These are phyloP conservation scores for Globisporangium cystogenes DNA, from an alignment of 352 stramenopile species.

Conservation along the genomic window DNA sequence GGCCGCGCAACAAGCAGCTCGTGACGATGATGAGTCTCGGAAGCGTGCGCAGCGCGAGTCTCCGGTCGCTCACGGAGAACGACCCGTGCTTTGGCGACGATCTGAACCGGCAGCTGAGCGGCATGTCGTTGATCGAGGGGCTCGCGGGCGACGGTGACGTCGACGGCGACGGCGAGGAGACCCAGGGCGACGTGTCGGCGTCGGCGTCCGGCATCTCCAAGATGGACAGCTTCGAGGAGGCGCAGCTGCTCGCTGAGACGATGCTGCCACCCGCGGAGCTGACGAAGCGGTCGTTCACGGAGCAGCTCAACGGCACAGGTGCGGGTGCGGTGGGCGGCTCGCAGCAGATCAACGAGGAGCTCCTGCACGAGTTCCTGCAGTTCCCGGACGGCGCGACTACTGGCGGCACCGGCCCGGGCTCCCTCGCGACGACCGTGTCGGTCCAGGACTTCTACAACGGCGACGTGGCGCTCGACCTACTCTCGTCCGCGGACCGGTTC, in stretches of 20 bases:
- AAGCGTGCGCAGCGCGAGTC: slow-evolving; percentile 40
- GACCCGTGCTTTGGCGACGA: slow-evolving; percentile 48
- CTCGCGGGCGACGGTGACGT: slow-evolving; percentile 5
- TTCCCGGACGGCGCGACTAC: slow-evolving; percentile 24
- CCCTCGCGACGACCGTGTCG: slow-evolving; percentile 28
- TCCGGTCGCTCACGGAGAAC: slow-evolving; percentile 44
- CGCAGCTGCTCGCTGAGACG: slow-evolving; percentile 21
- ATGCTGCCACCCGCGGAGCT: slow-evolving; percentile 28
- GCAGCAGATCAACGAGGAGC: slow-evolving; percentile 15
- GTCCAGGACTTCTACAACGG: slow-evolving; percentile 54
- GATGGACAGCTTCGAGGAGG: slow-evolving; percentile 22
- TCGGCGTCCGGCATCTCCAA: slow-evolving; percentile 6
- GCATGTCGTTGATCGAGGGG: slow-evolving; percentile 32
- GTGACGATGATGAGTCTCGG: slow-evolving; percentile 54
- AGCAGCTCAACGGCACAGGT: slow-evolving; percentile 28
- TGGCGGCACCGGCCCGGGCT: neutral
- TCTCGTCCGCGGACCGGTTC: slow-evolving; percentile 39
- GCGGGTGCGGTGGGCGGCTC: slow-evolving; percentile 11
- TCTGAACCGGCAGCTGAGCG: slow-evolving; percentile 40
- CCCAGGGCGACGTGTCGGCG: slow-evolving; percentile 2
- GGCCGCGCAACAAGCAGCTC: slow-evolving; percentile 13
- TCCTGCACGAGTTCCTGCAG: slow-evolving; percentile 31
- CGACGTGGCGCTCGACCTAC: slow-evolving; percentile 32
- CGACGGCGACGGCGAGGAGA: slow-evolving; percentile 6
- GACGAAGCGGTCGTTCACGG: slow-evolving; percentile 20